Evolutionary conservation across 2,329 filamentous ascomycete species (phyloP).

Genomic region (Sclerotinia minor): DNA sequence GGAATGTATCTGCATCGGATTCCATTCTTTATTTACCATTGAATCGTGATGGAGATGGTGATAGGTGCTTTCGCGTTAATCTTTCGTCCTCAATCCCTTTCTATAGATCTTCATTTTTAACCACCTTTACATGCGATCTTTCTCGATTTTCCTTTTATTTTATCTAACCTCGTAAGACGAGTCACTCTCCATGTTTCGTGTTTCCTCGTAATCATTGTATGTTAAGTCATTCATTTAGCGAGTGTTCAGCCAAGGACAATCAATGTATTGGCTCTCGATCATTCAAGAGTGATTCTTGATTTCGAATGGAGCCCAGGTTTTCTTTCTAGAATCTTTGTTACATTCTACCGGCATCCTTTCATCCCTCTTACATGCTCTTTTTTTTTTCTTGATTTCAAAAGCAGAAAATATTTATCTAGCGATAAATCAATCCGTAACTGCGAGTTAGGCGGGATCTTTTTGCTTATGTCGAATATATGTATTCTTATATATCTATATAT

Average conservation of each 20-base stretch:
- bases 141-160: background rate
- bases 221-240: background rate
- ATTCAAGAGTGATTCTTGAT: background rate
- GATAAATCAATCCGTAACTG: constrained; percentile 13
- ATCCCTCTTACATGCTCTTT: background rate
- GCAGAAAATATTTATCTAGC: background rate
- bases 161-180: background rate
- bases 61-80: background rate
- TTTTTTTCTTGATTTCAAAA: constrained; percentile 5
- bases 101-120: background rate
- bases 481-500: background rate
- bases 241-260: background rate
- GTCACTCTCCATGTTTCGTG: background rate
- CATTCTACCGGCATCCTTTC: background rate
- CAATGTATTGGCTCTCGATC: constrained; percentile 17
- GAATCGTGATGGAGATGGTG: background rate
- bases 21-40: background rate
- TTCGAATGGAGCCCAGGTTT: background rate
- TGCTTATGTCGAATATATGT: background rate
- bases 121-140: background rate
- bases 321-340: background rate
- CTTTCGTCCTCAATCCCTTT: background rate
- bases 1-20: background rate
- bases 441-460: background rate
- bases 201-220: background rate